These are phyloP conservation scores for Penicillium sp. DNA, from an alignment of 2,329 filamentous ascomycete species.

Conservation along the genomic window DNA sequence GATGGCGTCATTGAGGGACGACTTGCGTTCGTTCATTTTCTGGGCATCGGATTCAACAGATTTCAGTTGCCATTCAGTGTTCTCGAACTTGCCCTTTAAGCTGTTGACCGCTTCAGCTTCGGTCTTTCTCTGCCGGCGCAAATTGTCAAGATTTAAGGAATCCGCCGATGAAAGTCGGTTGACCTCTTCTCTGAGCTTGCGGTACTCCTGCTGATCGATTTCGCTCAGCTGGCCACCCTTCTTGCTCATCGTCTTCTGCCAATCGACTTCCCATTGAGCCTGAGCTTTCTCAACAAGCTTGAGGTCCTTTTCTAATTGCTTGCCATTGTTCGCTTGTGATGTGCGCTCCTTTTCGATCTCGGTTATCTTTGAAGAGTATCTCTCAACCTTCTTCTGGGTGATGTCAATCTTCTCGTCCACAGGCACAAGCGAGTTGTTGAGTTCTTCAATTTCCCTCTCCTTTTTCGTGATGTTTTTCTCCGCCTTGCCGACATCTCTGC, in stretches of 20 bases:
- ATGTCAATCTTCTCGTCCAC: conserved; percentile 89
- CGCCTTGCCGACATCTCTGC: conserved; percentile 72
- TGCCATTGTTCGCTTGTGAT: conserved; percentile 63
- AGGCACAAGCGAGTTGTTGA: conserved; percentile 79
- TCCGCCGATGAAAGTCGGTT: conserved; percentile 77
- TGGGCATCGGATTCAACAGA: conserved; percentile 70
- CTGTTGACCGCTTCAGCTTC: conserved; percentile 89
- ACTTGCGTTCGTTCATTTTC: conserved; percentile 66
- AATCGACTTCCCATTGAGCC: conserved; percentile 81
- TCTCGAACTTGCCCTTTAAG: conserved; percentile 82
- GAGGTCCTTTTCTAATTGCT: conserved; percentile 76
- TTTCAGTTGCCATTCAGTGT: conserved; percentile 67
- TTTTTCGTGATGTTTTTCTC: conserved; percentile 82
- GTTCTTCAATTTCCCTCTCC: conserved; percentile 82
- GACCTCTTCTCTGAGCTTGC: conserved; percentile 76
- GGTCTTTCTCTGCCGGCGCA: conserved; percentile 84
- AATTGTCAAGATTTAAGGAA: conserved; percentile 77
- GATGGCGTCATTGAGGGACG: conserved; percentile 59
- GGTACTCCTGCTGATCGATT: conserved; percentile 85
- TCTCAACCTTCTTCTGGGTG: conserved; percentile 67
- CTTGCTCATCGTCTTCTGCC: conserved; percentile 78
- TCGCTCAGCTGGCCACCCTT: conserved; percentile 83
- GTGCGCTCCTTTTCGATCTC: conserved; percentile 74
- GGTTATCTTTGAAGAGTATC: conserved; percentile 64
- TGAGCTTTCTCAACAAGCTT: conserved; percentile 85